A percentile compares a stretch with the other conserved stretches of the same genome.
Conservation (phyloP, 768 basidiomycete genomes). For the Tricholoma furcatifolium region DNA sequence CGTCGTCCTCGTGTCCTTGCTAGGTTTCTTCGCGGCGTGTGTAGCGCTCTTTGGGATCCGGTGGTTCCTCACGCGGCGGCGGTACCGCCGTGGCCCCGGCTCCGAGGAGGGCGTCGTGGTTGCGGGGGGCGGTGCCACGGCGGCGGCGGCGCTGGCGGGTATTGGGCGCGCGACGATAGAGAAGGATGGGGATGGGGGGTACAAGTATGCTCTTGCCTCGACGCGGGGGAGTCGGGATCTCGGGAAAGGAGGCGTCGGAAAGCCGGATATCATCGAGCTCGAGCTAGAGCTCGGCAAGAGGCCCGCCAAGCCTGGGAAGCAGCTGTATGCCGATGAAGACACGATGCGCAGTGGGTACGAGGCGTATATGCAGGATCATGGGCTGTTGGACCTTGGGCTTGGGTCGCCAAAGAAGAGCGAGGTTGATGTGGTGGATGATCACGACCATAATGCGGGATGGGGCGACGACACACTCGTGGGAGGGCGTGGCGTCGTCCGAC, state of each 20-base stretch:
- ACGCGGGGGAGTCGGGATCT: constrained; percentile 17
- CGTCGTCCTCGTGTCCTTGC: constrained; percentile 58
- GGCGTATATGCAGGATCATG: constrained; percentile 35
- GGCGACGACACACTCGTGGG: constrained; percentile 22
- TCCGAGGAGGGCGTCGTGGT: constrained; percentile 3
- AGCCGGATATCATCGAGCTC: too few species aligned
- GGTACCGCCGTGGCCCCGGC: constrained; percentile 19
- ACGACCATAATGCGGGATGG: not conserved
- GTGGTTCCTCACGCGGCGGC: constrained; percentile 46
- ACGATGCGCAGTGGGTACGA: constrained; percentile 35
- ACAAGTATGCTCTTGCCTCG: constrained; percentile 39
- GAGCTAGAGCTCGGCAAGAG: not conserved
- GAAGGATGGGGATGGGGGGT: constrained; percentile 25
- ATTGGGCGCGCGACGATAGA: constrained; percentile 8
- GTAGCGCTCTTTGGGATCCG: constrained; percentile 51
- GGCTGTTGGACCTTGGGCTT: constrained; percentile 30
- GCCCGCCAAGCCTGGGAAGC: not conserved
- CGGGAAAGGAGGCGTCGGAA: not conserved
- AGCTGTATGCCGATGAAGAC: constrained; percentile 8
- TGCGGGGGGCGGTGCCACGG: constrained; percentile 14
- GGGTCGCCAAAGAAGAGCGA: constrained; percentile 23
- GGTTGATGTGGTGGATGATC: constrained; percentile 23
- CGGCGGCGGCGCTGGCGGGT: not conserved
- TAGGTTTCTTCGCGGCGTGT: constrained; percentile 58
- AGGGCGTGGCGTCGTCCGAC: not conserved